A percentile compares a stretch with the other conserved stretches of the same genome.
Evolutionary conservation across 2,329 filamentous ascomycete genomes (phyloP).

Genomic region (Colletotrichum viniferum): DNA sequence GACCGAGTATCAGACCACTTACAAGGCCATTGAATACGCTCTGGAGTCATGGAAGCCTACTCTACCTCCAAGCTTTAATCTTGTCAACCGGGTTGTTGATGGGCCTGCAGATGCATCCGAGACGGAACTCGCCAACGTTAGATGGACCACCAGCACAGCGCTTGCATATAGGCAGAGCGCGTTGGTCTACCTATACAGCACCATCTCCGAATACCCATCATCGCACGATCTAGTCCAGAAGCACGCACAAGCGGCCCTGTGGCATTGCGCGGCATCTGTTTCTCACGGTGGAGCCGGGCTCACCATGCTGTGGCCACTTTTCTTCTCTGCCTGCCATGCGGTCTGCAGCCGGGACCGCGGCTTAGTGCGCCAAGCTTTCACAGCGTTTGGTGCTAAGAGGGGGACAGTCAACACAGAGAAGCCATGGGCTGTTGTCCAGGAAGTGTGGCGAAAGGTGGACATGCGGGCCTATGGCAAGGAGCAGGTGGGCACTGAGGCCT

Average conservation of each 20-base stretch:
- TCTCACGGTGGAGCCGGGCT: conserved; percentile 16
- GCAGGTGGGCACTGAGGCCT: conserved; percentile 7
- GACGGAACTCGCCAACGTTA: conserved; percentile 13
- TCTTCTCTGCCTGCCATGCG: conserved; percentile 19
- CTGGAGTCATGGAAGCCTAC: conserved; percentile 12
- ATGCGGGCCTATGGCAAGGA: conserved; percentile 16
- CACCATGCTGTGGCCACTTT: conserved; percentile 19
- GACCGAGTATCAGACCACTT: conserved; percentile 14
- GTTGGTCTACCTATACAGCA: conserved; percentile 15
- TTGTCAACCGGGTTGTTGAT: conserved; percentile 22
- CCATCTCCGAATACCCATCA: conserved; percentile 11
- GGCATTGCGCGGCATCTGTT: conserved; percentile 20
- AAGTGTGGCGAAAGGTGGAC: conserved; percentile 20
- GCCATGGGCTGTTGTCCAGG: conserved; percentile 19
- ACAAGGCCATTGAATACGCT: conserved; percentile 5
- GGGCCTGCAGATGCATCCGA: conserved; percentile 14
- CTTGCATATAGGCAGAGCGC: conserved; percentile 21
- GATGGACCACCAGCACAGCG: conserved; percentile 18
- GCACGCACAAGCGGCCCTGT: conserved; percentile 19
- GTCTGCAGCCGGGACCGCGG: conserved; percentile 20
- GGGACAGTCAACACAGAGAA: conserved; percentile 17
- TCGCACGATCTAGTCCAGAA: conserved; percentile 17
- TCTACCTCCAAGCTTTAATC: conserved; percentile 12
- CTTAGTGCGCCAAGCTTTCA: conserved; percentile 21
- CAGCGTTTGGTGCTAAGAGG: conserved; percentile 12